Base-by-base conservation (phyloP, 805 yeast species). In the Sugiyamaella qingdaonensis region DNA sequence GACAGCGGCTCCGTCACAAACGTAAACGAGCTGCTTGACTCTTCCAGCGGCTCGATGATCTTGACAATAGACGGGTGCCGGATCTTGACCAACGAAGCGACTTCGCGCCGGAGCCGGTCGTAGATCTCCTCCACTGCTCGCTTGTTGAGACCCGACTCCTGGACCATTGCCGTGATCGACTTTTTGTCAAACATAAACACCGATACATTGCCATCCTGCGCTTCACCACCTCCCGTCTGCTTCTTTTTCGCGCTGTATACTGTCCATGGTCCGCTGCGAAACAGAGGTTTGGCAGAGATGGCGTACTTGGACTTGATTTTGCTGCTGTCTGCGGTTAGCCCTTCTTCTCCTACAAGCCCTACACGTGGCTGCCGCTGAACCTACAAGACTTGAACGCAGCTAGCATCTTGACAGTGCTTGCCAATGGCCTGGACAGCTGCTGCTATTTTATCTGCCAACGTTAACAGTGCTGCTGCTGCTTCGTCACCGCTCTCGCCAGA, bases 11-110 rank as follows among this genome's bases (percentile, higher is more conserved):
- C 99, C 0, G 95, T 82, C 10, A 86, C 99, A 72, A 94, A 92
- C 51, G 85, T 65, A 59, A 91, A 77, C 53, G 88, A 80, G 58
- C 80, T 78, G 58, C 85, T 84, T 35, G 92, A 86, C 59, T 90
- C 95, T 68, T 94, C 98, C 56, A 91, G 69, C 0, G 95, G 96
- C 66, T 95, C 99, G 35, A 88, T 80, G 2, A 94, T 76, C 1
- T 90, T 84, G 45, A 94, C 70, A 27, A 94, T 76, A 58, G 89
- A 84, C 0, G 99, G 99, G 67, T 94, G 99, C 60, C 90, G 86
- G 61, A 94, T 73, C 64, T 85, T 86, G 14, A 95, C 81, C 64
- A 91, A 71, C 57, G 85, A 84, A 19, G 80, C 71, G 1, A 89
- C 85, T 61, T 90, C 94, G 27, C 73, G 71, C 60, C 82, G 78